These are phyloP conservation scores for Lyophyllum decastes DNA, from an alignment of 768 basidiomycete species.

Conservation along the genomic window DNA sequence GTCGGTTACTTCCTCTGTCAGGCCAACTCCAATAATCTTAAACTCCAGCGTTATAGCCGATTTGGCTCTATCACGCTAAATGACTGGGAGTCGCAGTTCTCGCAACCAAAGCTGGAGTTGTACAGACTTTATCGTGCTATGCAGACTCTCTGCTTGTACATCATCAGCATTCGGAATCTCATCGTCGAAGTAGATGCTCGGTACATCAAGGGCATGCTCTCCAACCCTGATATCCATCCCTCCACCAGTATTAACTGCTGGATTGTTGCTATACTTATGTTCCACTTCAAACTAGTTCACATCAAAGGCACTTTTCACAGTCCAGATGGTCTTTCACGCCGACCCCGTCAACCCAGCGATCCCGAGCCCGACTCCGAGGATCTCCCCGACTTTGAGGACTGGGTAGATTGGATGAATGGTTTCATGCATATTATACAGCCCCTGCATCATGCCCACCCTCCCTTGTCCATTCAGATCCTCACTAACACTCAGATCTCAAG, in stretches of 20 bases:
- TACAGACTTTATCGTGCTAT: slow-evolving; percentile 38
- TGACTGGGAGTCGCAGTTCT: slow-evolving; percentile 31
- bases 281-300: slow-evolving; percentile 37
- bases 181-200: slow-evolving; percentile 20
- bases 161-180: slow-evolving; percentile 28
- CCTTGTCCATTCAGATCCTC: too few relatives aligned
- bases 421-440: too few relatives aligned
- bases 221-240: slow-evolving; percentile 32
- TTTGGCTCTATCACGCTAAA: slow-evolving; percentile 43
- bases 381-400: slow-evolving; percentile 14
- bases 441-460: too few relatives aligned
- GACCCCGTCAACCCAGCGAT: too few relatives aligned
- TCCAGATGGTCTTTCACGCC: slow-evolving; percentile 33
- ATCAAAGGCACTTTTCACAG: too few relatives aligned
- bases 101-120: slow-evolving; percentile 41
- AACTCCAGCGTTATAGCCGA: slow-evolving; percentile 22
- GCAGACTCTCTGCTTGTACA: slow-evolving; percentile 22
- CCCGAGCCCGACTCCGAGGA: slow-evolving; percentile 16
- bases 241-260: slow-evolving; percentile 40
- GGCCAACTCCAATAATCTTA: slow-evolving; percentile 18
- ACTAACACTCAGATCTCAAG: too few relatives aligned
- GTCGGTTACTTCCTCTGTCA: slow-evolving; percentile 41
- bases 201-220: slow-evolving; percentile 27
- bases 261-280: slow-evolving; percentile 21
- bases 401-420: slow-evolving; percentile 18